A percentile compares a stretch with the other conserved stretches of the same genome.
phyloP scores from a whole-genome alignment of 768 basidiomycete species.

The Suillus brevipes region DNA sequence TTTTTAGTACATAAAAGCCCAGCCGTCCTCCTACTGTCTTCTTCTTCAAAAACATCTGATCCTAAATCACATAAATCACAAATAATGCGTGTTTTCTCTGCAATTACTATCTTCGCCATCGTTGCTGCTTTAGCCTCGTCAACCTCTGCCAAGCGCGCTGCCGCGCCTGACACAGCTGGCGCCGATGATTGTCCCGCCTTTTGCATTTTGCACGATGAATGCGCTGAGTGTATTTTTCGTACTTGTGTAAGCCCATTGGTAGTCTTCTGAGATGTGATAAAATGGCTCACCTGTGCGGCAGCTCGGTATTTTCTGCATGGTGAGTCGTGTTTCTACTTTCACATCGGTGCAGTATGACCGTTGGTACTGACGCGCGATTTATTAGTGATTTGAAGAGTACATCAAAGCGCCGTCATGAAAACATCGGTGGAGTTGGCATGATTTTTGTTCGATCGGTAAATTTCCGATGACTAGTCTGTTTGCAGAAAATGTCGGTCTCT shows the following conservation, averaged over 20 bases:
- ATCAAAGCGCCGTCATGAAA: not conserved
- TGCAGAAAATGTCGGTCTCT: too few species aligned
- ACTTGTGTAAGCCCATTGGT: not conserved
- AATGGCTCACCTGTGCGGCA: not conserved
- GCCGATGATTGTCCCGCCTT: not conserved
- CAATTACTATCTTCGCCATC: not conserved
- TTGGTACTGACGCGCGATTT: not conserved
- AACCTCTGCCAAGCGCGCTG: not conserved
- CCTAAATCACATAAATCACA: not conserved
- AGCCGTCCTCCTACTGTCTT: not conserved
- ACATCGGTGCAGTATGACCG: not conserved
- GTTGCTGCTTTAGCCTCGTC: not conserved
- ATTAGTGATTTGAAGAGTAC: not conserved
- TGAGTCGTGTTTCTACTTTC: not conserved
- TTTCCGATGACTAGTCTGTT: too few species aligned
- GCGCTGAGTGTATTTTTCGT: too few species aligned
- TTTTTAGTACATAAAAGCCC: not conserved
- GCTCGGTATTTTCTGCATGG: accelerated
- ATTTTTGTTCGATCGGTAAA: not conserved
- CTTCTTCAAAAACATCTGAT: not conserved
- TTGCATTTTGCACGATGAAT: not conserved
- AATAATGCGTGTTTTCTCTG: not conserved
- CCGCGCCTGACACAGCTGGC: not conserved
- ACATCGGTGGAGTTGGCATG: not conserved
- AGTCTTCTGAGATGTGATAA: not conserved